Base-by-base conservation (phyloP, 495 filamentous ascomycete species). In the Terfezia boudieri region DNA sequence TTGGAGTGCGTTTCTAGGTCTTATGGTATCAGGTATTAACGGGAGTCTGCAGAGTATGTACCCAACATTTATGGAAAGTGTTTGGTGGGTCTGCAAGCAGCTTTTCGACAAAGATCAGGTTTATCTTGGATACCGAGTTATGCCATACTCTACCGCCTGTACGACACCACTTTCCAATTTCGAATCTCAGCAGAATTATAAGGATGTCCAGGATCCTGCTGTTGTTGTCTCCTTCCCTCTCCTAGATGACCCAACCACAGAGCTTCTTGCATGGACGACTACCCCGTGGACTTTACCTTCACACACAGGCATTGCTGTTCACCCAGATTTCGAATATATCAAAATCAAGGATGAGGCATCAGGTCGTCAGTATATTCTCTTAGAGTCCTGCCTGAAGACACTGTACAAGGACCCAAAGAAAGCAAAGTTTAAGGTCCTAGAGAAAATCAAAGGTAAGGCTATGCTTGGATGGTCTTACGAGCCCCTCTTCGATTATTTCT, bases 361-460 rank as follows among this genome's bases (percentile, higher is more conserved):
- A 0, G 81, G 81, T 20, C 89, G 84, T 63, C 75, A 93, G 59
- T 98, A 86, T 65, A 82, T 96, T 52, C 74, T 96, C 10, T 72
- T 94, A 10, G 88, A 96, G 64, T 80, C 82, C 53, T 74, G 93
- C 16, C 75, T 98, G 37, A 74, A 74, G 41, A 94, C 83, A 8
- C 70, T 96, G 8, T 96, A 96, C 69, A 96, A 96, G 68, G 86
- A 94, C 60, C 81, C 83, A 12, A 98, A 96, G 73, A 96, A 95
- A 72, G 89, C 89, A 48, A 94, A 95, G 63, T 95, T 80, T 70
- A 90, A 87, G 71, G 74, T 94, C 36, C 60, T 94, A 10, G 75
- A 84, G 43, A 85, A 80, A 58, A 68, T 93, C 55, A 87, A 80
- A 68, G 92, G 90, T 49, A 82, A 77, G 55, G 79, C 86, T 9